Evolutionary conservation across 139 green algal genomes (phyloP).

Genomic region (Chlorella sorokiniana): DNA sequence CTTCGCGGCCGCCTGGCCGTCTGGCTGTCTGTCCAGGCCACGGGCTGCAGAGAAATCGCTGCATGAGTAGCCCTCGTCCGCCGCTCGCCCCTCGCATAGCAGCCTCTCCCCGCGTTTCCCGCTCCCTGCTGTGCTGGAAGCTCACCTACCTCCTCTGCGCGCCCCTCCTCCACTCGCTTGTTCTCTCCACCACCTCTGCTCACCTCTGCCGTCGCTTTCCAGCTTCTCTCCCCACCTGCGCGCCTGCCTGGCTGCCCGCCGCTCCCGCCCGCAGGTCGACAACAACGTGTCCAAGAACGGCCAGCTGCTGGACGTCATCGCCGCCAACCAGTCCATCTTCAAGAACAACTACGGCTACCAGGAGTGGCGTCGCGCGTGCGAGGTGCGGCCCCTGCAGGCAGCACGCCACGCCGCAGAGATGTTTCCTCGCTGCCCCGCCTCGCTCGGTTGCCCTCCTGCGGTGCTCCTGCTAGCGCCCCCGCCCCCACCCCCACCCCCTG

Average conservation of each 20-base stretch:
- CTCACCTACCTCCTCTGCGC: background rate
- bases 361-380: constrained; percentile 70
- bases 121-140: too few species aligned
- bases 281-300: constrained; percentile 65
- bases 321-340: constrained; percentile 46
- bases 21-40: too few species aligned
- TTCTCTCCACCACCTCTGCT: background rate
- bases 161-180: too few species aligned
- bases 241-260: background rate
- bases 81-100: too few species aligned
- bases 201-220: background rate
- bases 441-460: background rate
- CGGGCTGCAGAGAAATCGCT: too few species aligned
- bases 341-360: constrained; percentile 46
- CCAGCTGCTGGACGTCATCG: constrained; percentile 63
- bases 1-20: too few species aligned
- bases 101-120: too few species aligned
- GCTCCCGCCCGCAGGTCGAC: constrained; percentile 43
- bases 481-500: background rate
- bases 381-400: constrained; percentile 36
- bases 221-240: background rate
- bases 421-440: background rate
- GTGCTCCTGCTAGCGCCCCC: too few species aligned
- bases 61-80: too few species aligned
- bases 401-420: too few species aligned